Evolutionary conservation across 768 basidiomycete species (phyloP).

Genomic region (Rhizopogon vinicolor): DNA sequence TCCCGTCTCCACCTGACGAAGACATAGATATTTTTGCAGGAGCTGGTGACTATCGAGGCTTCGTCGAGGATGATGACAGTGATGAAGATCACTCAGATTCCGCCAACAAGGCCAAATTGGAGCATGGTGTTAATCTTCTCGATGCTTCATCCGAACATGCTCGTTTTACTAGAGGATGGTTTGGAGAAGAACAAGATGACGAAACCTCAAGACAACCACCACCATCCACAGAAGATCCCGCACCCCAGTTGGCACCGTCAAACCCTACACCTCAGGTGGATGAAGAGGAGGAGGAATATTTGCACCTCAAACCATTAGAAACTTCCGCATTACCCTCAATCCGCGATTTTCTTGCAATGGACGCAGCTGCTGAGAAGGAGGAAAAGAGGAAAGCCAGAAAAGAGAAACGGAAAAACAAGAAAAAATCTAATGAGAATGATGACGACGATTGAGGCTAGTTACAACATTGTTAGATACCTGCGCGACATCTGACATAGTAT

Average conservation of each 20-base stretch:
- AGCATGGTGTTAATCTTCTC: not conserved
- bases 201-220: not conserved
- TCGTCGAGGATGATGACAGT: conserved; percentile 44
- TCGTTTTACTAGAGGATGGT: conserved; percentile 35
- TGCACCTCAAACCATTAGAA: conserved; percentile 66
- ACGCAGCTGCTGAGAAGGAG: conserved; percentile 57
- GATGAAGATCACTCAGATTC: conserved; percentile 10
- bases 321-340: conserved; percentile 85
- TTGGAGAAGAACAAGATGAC: conserved; percentile 36
- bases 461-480: not conserved
- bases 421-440: conserved; percentile 20
- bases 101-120: conserved; percentile 3
- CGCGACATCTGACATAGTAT: not conserved
- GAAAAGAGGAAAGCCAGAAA: conserved; percentile 72
- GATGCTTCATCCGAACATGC: conserved; percentile 2
- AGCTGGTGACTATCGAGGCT: conserved; percentile 77
- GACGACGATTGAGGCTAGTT: conserved; percentile 26
- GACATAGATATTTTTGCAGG: conserved; percentile 87
- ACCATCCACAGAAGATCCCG: conserved; percentile 1
- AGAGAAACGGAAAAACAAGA: conserved; percentile 60
- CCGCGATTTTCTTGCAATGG: conserved; percentile 75
- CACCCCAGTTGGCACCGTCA: conserved; percentile 10
- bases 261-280: conserved; percentile 21
- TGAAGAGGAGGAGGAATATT: conserved; percentile 38
- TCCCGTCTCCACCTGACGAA: conserved; percentile 33